These are phyloP conservation scores for Myriosclerotinia duriaeana DNA, from an alignment of 2,329 filamentous ascomycete species.

Conservation along the genomic window DNA sequence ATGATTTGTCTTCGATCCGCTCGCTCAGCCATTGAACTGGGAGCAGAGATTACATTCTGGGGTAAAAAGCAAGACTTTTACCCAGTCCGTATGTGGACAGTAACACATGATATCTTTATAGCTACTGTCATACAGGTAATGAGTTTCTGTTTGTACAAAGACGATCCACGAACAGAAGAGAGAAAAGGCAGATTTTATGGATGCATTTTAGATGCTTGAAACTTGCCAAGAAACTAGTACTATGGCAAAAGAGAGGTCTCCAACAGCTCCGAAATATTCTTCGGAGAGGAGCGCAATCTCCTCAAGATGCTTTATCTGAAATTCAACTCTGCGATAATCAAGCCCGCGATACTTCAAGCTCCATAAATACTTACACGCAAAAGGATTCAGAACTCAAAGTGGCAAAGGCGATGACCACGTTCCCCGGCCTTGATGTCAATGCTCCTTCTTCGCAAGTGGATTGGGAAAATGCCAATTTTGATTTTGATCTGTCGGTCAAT, in stretches of 20 bases:
- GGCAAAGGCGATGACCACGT: background rate
- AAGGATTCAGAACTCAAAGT: background rate
- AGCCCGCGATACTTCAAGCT: background rate
- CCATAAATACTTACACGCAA: background rate
- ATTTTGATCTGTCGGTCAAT: constrained; percentile 23
- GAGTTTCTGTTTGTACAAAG: constrained; percentile 42
- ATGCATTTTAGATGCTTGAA: constrained; percentile 42
- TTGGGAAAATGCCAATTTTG: constrained; percentile 20
- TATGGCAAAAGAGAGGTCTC: constrained; percentile 30
- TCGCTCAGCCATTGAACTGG: constrained; percentile 38
- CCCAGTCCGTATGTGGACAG: constrained; percentile 35
- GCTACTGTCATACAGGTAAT: constrained; percentile 44
- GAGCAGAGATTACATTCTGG: constrained; percentile 33
- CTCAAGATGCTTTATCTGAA: background rate
- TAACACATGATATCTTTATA: constrained; percentile 43
- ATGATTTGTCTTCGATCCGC: constrained; percentile 42
- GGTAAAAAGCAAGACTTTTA: constrained; percentile 32
- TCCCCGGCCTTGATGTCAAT: constrained; percentile 10
- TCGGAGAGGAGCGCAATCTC: constrained; percentile 2
- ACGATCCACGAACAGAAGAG: constrained; percentile 37
- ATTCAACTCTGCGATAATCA: background rate
- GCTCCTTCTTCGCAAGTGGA: constrained; percentile 15
- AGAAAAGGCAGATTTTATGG: constrained; percentile 39
- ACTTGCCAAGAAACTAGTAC: constrained; percentile 27
- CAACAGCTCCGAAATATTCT: constrained; percentile 26